phyloP scores from a whole-genome alignment of 192 early-diverging fungal genomes.

The Rhizophagus prolifer region DNA sequence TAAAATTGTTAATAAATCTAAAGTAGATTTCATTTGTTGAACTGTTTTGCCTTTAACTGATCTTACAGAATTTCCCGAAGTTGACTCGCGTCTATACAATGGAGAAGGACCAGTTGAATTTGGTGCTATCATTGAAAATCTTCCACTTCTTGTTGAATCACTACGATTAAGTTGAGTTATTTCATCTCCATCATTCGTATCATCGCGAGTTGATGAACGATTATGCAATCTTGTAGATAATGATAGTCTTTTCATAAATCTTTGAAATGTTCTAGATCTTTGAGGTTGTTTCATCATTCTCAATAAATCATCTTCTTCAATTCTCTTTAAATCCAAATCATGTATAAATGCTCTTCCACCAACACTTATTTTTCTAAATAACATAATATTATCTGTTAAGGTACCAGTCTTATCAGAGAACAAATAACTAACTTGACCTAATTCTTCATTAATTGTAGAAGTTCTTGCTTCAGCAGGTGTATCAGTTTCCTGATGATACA shows the following conservation, averaged over 20 bases:
- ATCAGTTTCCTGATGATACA: conserved; percentile 73
- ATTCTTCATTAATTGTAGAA: conserved; percentile 82
- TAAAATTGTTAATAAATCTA: conserved; percentile 15
- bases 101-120: background rate
- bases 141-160: conserved; percentile 15
- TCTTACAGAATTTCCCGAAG: background rate
- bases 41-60: background rate
- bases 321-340: conserved; percentile 56
- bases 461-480: conserved; percentile 77
- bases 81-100: conserved; percentile 10
- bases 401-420: conserved; percentile 94
- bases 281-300: conserved; percentile 6
- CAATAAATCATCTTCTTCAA: conserved; percentile 31
- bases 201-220: background rate
- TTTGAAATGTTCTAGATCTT: background rate
- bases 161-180: background rate
- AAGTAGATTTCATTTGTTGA: conserved; percentile 1
- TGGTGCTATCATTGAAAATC: conserved; percentile 29
- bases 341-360: conserved; percentile 62
- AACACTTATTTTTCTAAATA: conserved; percentile 67
- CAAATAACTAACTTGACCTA: conserved; percentile 83
- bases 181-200: background rate
- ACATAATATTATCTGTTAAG: conserved; percentile 84
- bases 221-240: background rate
- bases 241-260: background rate